phyloP scores from a whole-genome alignment of 73 alveolate genomes.

The Stentor coeruleus region DNA sequence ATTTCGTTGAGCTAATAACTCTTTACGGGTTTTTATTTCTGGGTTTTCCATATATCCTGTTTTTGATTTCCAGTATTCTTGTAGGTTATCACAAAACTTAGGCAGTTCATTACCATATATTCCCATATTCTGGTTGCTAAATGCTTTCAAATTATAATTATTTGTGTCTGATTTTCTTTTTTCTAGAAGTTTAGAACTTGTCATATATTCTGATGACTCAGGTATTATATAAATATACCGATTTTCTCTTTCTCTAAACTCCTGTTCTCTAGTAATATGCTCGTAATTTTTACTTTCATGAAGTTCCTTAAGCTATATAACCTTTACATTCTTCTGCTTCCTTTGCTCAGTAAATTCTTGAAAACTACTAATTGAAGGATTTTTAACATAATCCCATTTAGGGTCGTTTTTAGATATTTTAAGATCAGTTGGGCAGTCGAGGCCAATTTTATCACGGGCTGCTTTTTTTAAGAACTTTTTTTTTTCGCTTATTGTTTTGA shows the following conservation, averaged over 20 bases:
- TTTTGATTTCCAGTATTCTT: constrained; percentile 64
- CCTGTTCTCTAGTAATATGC: constrained; percentile 2
- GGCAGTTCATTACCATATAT: constrained; percentile 41
- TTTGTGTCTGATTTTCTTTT: not conserved
- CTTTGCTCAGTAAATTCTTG: not conserved
- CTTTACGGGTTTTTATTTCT: not conserved
- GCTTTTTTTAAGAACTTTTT: constrained; percentile 1
- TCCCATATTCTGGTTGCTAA: constrained; percentile 17
- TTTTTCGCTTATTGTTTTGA: not conserved
- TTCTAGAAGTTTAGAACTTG: not conserved
- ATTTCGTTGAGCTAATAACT: not conserved
- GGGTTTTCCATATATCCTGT: constrained; percentile 11
- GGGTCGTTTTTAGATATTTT: not conserved
- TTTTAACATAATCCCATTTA: not conserved
- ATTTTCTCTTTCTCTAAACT: not conserved
- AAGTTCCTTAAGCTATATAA: not conserved
- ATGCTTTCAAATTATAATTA: constrained; percentile 22
- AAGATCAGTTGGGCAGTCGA: not conserved
- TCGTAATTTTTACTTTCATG: constrained; percentile 4
- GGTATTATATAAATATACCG: not conserved
- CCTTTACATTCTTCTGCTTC: not conserved
- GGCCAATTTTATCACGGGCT: not conserved
- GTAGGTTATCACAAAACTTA: constrained; percentile 29
- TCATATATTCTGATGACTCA: not conserved
- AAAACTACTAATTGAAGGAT: not conserved